phyloP scores from a whole-genome alignment of 2,329 filamentous ascomycete species.

The Akanthomyces dipterigenus region DNA sequence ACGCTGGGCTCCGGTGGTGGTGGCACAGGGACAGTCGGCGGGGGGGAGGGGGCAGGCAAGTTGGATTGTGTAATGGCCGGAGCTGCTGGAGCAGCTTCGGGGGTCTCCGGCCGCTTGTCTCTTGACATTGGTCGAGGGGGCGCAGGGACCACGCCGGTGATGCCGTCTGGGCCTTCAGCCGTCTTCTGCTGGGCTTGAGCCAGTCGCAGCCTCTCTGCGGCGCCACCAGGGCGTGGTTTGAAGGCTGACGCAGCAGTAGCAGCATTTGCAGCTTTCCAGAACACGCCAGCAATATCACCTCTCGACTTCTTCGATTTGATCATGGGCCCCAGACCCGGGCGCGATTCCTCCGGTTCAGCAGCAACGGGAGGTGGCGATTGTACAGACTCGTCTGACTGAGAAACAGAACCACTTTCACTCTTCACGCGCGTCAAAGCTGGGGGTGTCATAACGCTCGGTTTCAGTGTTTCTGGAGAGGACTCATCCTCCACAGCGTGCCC shows the following conservation, averaged over 20 bases:
- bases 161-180: constrained; percentile 75
- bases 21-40: background rate
- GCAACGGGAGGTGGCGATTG: background rate
- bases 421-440: background rate
- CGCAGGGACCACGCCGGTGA: constrained; percentile 79
- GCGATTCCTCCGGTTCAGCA: constrained; percentile 29
- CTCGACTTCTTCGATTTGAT: constrained; percentile 72
- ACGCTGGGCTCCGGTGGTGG: constrained; percentile 29
- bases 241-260: constrained; percentile 51
- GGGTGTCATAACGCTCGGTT: background rate
- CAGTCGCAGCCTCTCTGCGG: constrained; percentile 68
- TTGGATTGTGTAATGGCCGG: constrained; percentile 20
- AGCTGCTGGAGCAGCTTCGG: constrained; percentile 15
- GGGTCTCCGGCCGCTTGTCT: constrained; percentile 26
- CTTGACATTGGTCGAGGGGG: constrained; percentile 47
- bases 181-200: constrained; percentile 51
- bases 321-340: constrained; percentile 87
- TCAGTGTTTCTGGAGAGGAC: background rate
- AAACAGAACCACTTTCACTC: background rate
- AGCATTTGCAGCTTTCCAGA: constrained; percentile 72
- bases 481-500: background rate
- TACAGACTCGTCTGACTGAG: background rate
- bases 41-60: constrained; percentile 1
- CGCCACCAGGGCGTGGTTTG: constrained; percentile 82
- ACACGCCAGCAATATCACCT: constrained; percentile 64